Percentiles rank a stretch among this genome's conserved stretches.
Evolutionary conservation across 208 protist species (phyloP).

Genomic region (Crithidia bombi): DNA sequence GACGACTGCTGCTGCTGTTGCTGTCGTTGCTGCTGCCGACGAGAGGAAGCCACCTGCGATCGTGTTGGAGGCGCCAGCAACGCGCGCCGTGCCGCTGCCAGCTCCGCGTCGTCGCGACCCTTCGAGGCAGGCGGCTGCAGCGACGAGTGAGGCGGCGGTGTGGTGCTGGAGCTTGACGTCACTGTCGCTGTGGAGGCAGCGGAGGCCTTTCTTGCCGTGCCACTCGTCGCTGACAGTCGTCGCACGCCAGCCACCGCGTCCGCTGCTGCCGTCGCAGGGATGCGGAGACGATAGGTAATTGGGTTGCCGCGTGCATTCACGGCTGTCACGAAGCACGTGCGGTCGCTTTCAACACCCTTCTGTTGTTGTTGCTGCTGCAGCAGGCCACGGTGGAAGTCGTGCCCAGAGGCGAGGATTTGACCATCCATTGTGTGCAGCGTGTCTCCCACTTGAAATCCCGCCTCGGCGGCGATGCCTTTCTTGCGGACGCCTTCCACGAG

Average conservation of each 20-base stretch:
- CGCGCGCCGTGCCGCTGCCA: background rate
- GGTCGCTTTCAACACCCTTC: background rate
- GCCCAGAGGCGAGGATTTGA: constrained; percentile 6
- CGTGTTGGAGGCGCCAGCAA: background rate
- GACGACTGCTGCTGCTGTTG: constrained; percentile 10
- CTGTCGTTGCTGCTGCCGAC: background rate
- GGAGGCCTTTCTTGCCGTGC: background rate
- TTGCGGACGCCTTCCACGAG: constrained; percentile 13
- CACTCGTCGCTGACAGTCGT: too few relatives aligned
- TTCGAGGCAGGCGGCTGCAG: background rate
- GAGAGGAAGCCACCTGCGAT: background rate
- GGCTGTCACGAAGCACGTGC: constrained; percentile 20
- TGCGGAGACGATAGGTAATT: constrained; percentile 29
- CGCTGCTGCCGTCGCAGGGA: constrained; percentile 12
- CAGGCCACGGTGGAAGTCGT: constrained; percentile 20
- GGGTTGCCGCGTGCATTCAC: constrained; percentile 20
- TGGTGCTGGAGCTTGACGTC: background rate
- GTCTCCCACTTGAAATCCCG: constrained; percentile 38
- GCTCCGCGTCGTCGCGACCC: background rate
- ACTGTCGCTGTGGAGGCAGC: constrained; percentile 1
- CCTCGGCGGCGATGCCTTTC: constrained; percentile 28
- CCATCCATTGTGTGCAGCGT: constrained; percentile 36
- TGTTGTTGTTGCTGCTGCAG: constrained; percentile 22
- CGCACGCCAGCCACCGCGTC: background rate
- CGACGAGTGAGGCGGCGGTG: background rate